Conservation (phyloP, 2,329 filamentous ascomycete genomes). For the Sphaerulina vaccinii region DNA sequence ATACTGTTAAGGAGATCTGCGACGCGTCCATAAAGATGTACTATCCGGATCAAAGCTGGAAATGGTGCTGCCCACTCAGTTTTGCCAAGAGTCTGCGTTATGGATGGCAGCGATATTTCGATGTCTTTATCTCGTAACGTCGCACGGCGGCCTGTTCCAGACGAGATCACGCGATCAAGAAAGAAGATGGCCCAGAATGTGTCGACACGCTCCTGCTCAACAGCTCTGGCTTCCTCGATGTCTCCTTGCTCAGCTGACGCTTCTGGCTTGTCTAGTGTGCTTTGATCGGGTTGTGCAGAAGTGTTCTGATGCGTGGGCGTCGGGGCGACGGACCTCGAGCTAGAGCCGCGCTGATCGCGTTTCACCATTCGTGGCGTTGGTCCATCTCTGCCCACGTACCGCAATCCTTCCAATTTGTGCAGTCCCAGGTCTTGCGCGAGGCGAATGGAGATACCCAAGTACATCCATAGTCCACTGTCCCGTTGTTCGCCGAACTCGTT, state of each 20-base stretch:
- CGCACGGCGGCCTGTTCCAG: constrained; percentile 78
- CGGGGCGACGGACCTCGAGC: constrained; percentile 1
- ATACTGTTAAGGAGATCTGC: constrained; percentile 84
- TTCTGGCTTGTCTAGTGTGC: constrained; percentile 39
- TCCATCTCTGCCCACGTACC: constrained; percentile 55
- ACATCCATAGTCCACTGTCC: constrained; percentile 92
- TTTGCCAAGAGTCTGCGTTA: constrained; percentile 52
- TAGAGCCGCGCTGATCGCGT: constrained; percentile 20
- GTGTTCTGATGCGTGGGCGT: constrained; percentile 33
- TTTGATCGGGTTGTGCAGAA: constrained; percentile 45
- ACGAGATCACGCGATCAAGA: constrained; percentile 82
- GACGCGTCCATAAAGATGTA: constrained; percentile 80
- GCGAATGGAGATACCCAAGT: constrained; percentile 80
- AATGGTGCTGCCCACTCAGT: constrained; percentile 76
- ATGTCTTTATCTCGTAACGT: constrained; percentile 83
- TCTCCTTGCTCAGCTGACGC: constrained; percentile 62
- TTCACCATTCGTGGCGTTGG: constrained; percentile 58
- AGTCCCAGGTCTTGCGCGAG: constrained; percentile 78
- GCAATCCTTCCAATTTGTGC: constrained; percentile 75
- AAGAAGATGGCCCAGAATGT: constrained; percentile 88
- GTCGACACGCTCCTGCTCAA: constrained; percentile 79
- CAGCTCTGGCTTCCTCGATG: constrained; percentile 53
- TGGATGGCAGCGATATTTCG: constrained; percentile 67
- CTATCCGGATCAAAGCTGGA: constrained; percentile 76
- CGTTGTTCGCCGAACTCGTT: constrained; percentile 86